phyloP scores from a whole-genome alignment of 2,329 filamentous ascomycete genomes.

The Stemphylium beticola region DNA sequence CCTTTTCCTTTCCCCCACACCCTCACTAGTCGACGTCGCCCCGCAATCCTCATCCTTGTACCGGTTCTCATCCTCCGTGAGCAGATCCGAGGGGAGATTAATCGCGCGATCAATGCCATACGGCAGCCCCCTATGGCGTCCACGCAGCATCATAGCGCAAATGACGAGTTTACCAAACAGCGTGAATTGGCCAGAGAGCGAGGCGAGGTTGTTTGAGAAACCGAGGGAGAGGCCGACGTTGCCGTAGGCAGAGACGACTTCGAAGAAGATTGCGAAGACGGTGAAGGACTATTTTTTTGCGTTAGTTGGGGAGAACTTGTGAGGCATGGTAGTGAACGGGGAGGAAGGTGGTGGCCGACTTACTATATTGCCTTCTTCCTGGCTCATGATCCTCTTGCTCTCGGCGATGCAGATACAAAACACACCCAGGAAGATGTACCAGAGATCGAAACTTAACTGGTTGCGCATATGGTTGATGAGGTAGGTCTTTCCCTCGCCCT shows the following conservation, averaged over 20 bases:
- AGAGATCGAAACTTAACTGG: conserved; percentile 95
- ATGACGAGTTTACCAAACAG: conserved; percentile 70
- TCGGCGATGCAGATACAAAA: conserved; percentile 93
- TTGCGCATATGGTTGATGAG: conserved; percentile 88
- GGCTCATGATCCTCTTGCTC: conserved; percentile 70
- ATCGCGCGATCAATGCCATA: conserved; percentile 74
- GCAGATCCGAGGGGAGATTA: conserved; percentile 65
- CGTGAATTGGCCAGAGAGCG: conserved; percentile 82
- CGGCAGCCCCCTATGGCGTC: conserved; percentile 68
- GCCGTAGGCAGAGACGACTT: conserved; percentile 60
- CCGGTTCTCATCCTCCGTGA: not conserved
- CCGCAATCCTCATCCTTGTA: conserved; percentile 1
- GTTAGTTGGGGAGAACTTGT: too few species aligned
- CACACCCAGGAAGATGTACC: conserved; percentile 93
- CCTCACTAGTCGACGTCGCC: not conserved
- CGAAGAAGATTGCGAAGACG: conserved; percentile 54
- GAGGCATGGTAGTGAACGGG: too few species aligned
- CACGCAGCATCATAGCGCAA: conserved; percentile 70
- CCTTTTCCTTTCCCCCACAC: not conserved
- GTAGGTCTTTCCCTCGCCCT: conserved; percentile 70
- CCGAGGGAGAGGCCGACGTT: conserved; percentile 92
- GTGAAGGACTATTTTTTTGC: conserved; percentile 48
- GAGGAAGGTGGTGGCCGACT: not conserved
- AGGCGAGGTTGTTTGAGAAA: conserved; percentile 75
- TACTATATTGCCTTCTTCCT: conserved; percentile 50